Percentiles rank a stretch among this genome's conserved stretches.
phyloP scores from a whole-genome alignment of 257 asterid genomes.

The Datura wrightii region DNA sequence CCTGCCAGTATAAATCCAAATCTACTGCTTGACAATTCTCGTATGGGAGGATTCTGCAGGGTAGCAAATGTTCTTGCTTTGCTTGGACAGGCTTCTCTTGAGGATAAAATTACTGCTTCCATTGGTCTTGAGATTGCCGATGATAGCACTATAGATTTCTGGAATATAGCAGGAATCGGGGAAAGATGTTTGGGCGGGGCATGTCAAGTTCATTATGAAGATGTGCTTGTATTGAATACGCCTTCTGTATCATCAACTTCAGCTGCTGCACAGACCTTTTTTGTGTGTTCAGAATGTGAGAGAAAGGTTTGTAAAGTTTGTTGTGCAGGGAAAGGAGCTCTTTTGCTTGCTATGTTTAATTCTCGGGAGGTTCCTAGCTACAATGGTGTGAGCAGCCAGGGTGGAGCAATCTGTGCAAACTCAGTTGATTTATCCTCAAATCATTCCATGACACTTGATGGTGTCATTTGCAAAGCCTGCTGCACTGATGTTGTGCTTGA shows the following conservation, averaged over 20 bases:
- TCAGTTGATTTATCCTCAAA: constrained; percentile 69
- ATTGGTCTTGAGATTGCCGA: constrained; percentile 76
- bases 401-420: constrained; percentile 69
- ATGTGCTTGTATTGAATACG: constrained; percentile 53
- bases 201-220: constrained; percentile 78
- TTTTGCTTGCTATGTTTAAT: constrained; percentile 58
- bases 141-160: constrained; percentile 73
- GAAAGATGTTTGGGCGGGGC: constrained; percentile 74
- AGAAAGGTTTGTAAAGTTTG: constrained; percentile 83
- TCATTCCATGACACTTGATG: constrained; percentile 60
- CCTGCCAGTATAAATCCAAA: constrained; percentile 94
- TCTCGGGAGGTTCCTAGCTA: constrained; percentile 61
- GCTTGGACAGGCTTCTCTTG: constrained; percentile 82
- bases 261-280: constrained; percentile 49
- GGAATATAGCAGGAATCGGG: constrained; percentile 77
- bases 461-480: constrained; percentile 78
- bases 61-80: constrained; percentile 71
- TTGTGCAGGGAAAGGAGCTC: constrained; percentile 93
- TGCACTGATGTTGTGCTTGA: constrained; percentile 82
- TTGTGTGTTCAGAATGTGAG: constrained; percentile 72
- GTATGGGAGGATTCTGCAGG: constrained; percentile 70
- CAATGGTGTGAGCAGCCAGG: constrained; percentile 62
- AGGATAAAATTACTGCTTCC: constrained; percentile 83
- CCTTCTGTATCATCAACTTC: constrained; percentile 52
- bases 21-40: constrained; percentile 71